phyloP scores from a whole-genome alignment of 2,329 filamentous ascomycete species.

The Aureobasidium sp. region DNA sequence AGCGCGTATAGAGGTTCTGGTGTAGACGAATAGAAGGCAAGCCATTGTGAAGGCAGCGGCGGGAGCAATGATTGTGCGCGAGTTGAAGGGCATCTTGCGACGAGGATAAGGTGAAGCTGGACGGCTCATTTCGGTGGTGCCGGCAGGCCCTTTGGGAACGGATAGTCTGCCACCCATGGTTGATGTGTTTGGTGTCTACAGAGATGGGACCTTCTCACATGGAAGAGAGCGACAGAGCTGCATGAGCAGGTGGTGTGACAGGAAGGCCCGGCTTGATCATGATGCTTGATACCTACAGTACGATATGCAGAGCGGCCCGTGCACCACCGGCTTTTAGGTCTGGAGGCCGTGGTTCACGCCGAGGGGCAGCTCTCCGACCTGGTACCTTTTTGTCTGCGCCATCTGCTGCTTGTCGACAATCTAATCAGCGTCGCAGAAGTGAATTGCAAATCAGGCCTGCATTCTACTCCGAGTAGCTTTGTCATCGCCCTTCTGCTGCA shows the following conservation, averaged over 20 bases:
- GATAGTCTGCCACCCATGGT: slow-evolving; percentile 43
- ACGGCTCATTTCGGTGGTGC: slow-evolving; percentile 35
- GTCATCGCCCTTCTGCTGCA: neutral
- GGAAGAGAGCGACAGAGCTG: neutral
- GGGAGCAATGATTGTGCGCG: slow-evolving; percentile 48
- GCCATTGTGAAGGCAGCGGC: slow-evolving; percentile 60
- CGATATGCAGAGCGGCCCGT: neutral
- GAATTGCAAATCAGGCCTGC: neutral
- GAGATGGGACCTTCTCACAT: neutral
- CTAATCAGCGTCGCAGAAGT: neutral
- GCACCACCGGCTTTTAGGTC: neutral
- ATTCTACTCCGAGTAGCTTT: neutral
- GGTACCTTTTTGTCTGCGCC: neutral
- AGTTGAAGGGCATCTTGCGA: slow-evolving; percentile 27
- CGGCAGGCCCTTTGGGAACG: slow-evolving; percentile 37
- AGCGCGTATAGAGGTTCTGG: slow-evolving; percentile 57
- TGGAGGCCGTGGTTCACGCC: neutral
- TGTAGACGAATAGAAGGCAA: slow-evolving; percentile 53
- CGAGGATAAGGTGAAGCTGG: slow-evolving; percentile 27
- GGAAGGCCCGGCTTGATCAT: neutral
- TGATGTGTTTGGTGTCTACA: slow-evolving; percentile 1
- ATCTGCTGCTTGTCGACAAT: neutral
- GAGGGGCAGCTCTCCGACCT: neutral
- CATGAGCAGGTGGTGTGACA: slow-evolving; percentile 1
- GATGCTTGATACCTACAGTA: neutral